Evolutionary conservation across 2,329 filamentous ascomycete genomes (phyloP), one percentile per base, ranked within the genome.

Genomic region (Trichophyton schoenleinii): DNA sequence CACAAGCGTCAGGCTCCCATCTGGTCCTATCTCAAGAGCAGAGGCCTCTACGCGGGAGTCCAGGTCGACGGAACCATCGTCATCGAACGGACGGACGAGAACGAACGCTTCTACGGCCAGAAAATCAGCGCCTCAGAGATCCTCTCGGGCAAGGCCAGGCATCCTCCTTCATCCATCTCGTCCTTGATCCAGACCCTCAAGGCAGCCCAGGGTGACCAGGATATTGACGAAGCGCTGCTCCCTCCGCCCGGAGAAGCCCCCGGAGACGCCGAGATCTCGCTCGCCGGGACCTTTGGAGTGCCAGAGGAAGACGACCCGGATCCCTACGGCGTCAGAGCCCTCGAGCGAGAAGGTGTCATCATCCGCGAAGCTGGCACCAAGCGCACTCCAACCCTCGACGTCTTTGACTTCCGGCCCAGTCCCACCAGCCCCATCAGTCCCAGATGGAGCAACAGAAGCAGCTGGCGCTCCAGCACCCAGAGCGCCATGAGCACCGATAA

Each of bases 341-440:
- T 97, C n/a, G 90, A 96, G 70, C 87, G 90, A 77, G 88, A 91
- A 63, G 92, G 92, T 1, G 78, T 96, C 61, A 89, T 92, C 67
- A 94, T 97, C 66, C 83, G 88, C 59, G 91, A 96, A 75, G 91
- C 91, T n/a, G 91, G 90, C 38, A 87, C 86, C 1, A 83, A 85
- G 58, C 79, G 83, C 60, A 80, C 89, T 61, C 89, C 91, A 1
- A 80, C 83, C 25, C 90, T 87, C 76, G 89, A 87, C 62, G 83
- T 87, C 66, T 95, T 96, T 71, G 89, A 92, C 69, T 94, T 89
- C 73, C 85, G 85, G 66, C 88, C 89, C 2, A 84, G 81, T 59
- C 87, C 89, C 0, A 83, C 83, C 8, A 95, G 89, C 71, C 89
- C 91, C 6, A 68, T 78, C 42, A 85, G 77, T 72, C 83, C 82